Percentiles rank a stretch among this genome's conserved stretches.
These are phyloP conservation scores for Candida incommunis DNA, from an alignment of 805 yeast genomes.

Conservation along the genomic window DNA sequence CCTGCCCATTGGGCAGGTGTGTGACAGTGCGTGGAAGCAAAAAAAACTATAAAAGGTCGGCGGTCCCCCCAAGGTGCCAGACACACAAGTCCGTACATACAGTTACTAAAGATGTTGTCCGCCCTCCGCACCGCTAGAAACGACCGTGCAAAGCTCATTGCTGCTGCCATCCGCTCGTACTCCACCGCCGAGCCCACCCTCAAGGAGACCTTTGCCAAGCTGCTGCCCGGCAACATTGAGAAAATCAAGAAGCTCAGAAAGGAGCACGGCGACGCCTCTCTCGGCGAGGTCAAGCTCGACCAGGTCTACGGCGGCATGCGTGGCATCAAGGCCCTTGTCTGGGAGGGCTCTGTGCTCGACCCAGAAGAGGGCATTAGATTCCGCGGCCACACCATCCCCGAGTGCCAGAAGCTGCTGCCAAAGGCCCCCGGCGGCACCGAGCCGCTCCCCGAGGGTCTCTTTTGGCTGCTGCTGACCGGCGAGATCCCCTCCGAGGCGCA, in stretches of 20 bases:
- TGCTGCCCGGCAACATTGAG: slow-evolving; percentile 83
- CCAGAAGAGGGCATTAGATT: slow-evolving; percentile 65
- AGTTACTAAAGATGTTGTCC: no score
- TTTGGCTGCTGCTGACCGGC: slow-evolving; percentile 75
- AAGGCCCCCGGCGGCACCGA: slow-evolving; percentile 51
- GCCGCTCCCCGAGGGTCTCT: slow-evolving; percentile 68
- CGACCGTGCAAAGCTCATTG: not conserved
- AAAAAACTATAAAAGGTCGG: no score
- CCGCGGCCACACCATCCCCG: slow-evolving; percentile 63
- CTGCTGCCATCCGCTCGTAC: slow-evolving; percentile 10
- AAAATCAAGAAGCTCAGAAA: slow-evolving; percentile 51
- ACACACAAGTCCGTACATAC: no score
- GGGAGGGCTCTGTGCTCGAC: slow-evolving; percentile 73
- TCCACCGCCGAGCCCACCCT: slow-evolving; percentile 32
- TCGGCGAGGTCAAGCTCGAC: slow-evolving; percentile 33
- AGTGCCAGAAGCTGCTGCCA: slow-evolving; percentile 62
- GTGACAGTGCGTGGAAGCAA: no score
- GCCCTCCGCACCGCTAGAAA: slow-evolving; percentile 1
- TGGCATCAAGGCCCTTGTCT: slow-evolving; percentile 57
- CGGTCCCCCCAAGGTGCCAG: no score
- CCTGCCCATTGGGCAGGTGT: no score
- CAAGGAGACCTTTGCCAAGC: slow-evolving; percentile 87
- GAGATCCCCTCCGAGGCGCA: slow-evolving; percentile 66
- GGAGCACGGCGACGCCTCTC: slow-evolving; percentile 21
- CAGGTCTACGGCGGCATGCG: slow-evolving; percentile 61